A percentile compares a stretch with the other conserved stretches of the same genome.
phyloP scores from a whole-genome alignment of 352 stramenopile genomes.

The Pythium aristosporum region DNA sequence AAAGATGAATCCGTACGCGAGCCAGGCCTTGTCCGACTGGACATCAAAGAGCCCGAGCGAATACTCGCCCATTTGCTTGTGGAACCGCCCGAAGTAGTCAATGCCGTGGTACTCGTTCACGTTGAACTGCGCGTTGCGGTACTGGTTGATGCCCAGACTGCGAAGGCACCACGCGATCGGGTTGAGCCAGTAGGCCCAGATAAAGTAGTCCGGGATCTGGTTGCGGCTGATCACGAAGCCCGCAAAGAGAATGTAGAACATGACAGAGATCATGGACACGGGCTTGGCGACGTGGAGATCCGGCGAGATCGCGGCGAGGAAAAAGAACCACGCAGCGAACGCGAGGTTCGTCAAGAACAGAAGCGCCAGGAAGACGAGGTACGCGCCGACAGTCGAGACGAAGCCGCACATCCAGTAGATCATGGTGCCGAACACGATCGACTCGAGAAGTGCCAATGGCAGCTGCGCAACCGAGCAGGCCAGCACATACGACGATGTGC shows the following conservation, averaged over 20 bases:
- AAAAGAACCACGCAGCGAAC: conserved; percentile 35
- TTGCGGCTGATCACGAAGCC: conserved; percentile 38
- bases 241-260: conserved; percentile 35
- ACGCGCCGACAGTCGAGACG: conserved; percentile 30
- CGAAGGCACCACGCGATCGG: conserved; percentile 39
- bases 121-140: conserved; percentile 19
- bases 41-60: conserved; percentile 25
- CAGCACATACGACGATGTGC: conserved; percentile 63
- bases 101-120: conserved; percentile 25
- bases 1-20: conserved; percentile 25
- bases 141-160: conserved; percentile 31
- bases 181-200: conserved; percentile 51
- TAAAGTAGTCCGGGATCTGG: conserved; percentile 35
- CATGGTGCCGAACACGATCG: conserved; percentile 61
- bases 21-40: conserved; percentile 22
- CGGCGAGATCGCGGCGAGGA: conserved; percentile 23
- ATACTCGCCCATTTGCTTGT: conserved; percentile 26
- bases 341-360: conserved; percentile 50
- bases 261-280: conserved; percentile 25
- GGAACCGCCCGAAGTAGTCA: conserved; percentile 26
- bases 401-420: conserved; percentile 79
- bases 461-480: conserved; percentile 38
- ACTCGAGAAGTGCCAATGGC: conserved; percentile 42
- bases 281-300: conserved; percentile 28
- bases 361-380: conserved; percentile 55